Percentiles rank a stretch among this genome's conserved stretches.
These are phyloP conservation scores for Moniliella sp. DNA, from an alignment of 1,284 basidiomycete genomes.

Conservation along the genomic window DNA sequence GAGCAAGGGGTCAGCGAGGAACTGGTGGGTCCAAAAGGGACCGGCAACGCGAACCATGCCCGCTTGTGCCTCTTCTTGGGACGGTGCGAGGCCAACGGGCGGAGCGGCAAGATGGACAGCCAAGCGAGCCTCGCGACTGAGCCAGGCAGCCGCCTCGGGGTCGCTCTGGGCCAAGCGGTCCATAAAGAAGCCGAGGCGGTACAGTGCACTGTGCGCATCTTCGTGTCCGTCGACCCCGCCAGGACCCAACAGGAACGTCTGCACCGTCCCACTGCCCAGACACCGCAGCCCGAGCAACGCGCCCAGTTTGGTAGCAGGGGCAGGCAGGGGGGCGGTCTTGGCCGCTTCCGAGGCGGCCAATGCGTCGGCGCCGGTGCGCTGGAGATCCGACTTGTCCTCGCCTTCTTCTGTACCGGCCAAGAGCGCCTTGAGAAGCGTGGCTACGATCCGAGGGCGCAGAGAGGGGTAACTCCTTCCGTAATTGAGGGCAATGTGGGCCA, in stretches of 20 bases:
- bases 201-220: background rate
- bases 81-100: too few relatives aligned
- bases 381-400: constrained; percentile 1
- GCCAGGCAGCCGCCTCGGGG: too few relatives aligned
- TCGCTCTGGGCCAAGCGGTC: too few relatives aligned
- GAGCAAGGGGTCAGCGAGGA: too few relatives aligned
- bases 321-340: constrained; percentile 6
- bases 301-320: constrained; percentile 22
- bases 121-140: too few relatives aligned
- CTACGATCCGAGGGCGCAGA: constrained; percentile 65
- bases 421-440: constrained; percentile 69
- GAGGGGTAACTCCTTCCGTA: constrained; percentile 49
- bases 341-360: constrained; percentile 1
- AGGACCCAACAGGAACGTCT: constrained; percentile 1
- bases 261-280: constrained; percentile 8
- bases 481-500: constrained; percentile 51
- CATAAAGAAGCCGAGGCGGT: background rate
- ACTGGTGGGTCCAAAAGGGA: too few relatives aligned
- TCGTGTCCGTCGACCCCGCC: background rate
- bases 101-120: too few relatives aligned
- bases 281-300: constrained; percentile 21
- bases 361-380: constrained; percentile 3
- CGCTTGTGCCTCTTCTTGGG: too few relatives aligned
- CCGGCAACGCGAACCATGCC: too few relatives aligned
- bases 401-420: constrained; percentile 37